A percentile compares a stretch with the other conserved stretches of the same genome.
phyloP scores from a whole-genome alignment of 371 early-diverging fungal genomes.

The Gilbertella persicaria region DNA sequence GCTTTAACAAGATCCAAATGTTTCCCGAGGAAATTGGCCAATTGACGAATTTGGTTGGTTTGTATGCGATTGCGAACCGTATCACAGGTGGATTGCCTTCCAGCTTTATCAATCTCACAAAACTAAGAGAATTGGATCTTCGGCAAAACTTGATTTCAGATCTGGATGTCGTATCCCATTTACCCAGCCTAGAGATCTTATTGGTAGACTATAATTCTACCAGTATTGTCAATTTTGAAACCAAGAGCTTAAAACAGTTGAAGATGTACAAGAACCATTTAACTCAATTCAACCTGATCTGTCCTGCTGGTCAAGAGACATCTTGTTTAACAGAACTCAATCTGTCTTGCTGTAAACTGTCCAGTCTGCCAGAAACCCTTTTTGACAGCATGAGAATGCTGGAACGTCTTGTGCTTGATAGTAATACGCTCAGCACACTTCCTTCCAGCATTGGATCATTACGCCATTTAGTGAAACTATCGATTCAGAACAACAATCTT shows the following conservation, averaged over 20 bases:
- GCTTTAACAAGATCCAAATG: conserved; percentile 77
- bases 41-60: conserved; percentile 54
- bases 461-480: conserved; percentile 55
- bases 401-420: conserved; percentile 68
- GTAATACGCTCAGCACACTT: conserved; percentile 74
- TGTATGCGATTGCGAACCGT: conserved; percentile 75
- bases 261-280: conserved; percentile 64
- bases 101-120: conserved; percentile 54
- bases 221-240: conserved; percentile 52
- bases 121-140: conserved; percentile 73
- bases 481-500: conserved; percentile 62
- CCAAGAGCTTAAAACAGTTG: conserved; percentile 43
- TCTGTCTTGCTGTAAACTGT: conserved; percentile 74
- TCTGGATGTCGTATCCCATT: conserved; percentile 56
- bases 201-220: conserved; percentile 72
- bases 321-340: conserved; percentile 59
- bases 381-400: conserved; percentile 63
- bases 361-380: conserved; percentile 67
- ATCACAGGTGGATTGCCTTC: conserved; percentile 69
- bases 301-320: not conserved
- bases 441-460: conserved; percentile 71
- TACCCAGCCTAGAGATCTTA: conserved; percentile 62
- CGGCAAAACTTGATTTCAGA: conserved; percentile 74
- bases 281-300: conserved; percentile 50
- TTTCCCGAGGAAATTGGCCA: conserved; percentile 78